Evolutionary conservation across 768 basidiomycete species (phyloP).

Genomic region (Boletus eberwhitei): DNA sequence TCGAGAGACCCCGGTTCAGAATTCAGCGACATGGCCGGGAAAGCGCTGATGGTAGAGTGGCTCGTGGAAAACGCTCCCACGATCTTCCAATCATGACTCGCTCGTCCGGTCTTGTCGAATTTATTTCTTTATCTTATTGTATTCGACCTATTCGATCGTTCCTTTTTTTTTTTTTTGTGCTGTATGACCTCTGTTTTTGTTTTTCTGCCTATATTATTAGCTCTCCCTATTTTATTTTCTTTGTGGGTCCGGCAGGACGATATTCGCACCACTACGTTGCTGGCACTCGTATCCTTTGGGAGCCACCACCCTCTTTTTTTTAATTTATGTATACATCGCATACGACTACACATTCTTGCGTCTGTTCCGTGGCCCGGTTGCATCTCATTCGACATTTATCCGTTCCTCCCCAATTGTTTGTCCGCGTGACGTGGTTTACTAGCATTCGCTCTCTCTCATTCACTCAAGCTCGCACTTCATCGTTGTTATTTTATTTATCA

Average conservation of each 20-base stretch:
- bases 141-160: slow-evolving; percentile 14
- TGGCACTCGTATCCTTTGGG: background rate
- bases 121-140: slow-evolving; percentile 26
- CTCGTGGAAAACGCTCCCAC: slow-evolving; percentile 82
- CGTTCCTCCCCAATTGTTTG: background rate
- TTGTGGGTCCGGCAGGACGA: slow-evolving; percentile 7
- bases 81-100: slow-evolving; percentile 37
- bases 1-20: slow-evolving; percentile 83
- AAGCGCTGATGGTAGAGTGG: slow-evolving; percentile 91
- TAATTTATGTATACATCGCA: background rate
- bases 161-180: background rate
- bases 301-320: background rate
- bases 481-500: background rate
- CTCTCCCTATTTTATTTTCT: slow-evolving; percentile 1
- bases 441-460: background rate
- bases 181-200: slow-evolving; percentile 7
- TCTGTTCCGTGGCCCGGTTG: no score
- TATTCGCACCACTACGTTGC: background rate
- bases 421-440: slow-evolving; percentile 1
- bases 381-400: background rate
- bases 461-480: background rate
- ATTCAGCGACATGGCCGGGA: slow-evolving; percentile 97
- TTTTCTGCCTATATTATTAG: slow-evolving; percentile 20
- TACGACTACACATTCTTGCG: background rate
- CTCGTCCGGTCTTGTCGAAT: no score